phyloP scores from a whole-genome alignment of 345 rosid species.

The Tarenaya hassleriana region DNA sequence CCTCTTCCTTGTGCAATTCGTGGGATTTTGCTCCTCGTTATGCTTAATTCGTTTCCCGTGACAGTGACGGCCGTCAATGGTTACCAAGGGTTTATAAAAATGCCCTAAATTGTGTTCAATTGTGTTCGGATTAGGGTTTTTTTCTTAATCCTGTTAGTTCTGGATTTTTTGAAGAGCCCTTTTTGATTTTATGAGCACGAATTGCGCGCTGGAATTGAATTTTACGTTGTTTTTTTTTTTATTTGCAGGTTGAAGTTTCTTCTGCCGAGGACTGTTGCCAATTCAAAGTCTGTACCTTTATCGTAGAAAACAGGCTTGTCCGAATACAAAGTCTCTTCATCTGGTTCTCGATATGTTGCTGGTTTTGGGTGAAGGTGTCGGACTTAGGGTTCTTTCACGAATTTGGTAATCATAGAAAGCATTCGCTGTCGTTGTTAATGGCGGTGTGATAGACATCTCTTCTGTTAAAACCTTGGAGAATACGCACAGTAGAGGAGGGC shows the following conservation, averaged over 20 bases:
- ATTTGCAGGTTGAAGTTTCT: slow-evolving; percentile 20
- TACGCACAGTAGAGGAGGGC: too few species aligned
- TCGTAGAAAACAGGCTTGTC: not conserved
- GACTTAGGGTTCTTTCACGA: too few species aligned
- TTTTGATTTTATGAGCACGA: not conserved
- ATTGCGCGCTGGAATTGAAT: slow-evolving; percentile 16
- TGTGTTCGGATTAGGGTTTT: slow-evolving; percentile 18
- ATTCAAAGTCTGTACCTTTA: slow-evolving; percentile 16
- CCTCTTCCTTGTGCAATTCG: not conserved
- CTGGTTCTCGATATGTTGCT: not conserved
- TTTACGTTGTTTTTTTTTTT: not conserved
- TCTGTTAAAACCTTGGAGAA: too few species aligned
- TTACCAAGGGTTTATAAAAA: not conserved
- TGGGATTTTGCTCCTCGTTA: not conserved
- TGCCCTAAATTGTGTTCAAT: not conserved
- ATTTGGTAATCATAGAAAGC: not conserved
- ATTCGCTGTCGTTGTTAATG: not conserved
- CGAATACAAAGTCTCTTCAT: not conserved
- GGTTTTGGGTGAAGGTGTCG: too few species aligned
- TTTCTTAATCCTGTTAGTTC: too few species aligned
- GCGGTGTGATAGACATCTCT: too few species aligned
- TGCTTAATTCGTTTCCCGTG: not conserved
- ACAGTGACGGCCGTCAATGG: not conserved
- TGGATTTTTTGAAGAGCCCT: too few species aligned
- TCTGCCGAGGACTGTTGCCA: slow-evolving; percentile 9